Evolutionary conservation across 1,284 basidiomycete species (phyloP).

Genomic region (Ceratorhiza oryzae-sativae): DNA sequence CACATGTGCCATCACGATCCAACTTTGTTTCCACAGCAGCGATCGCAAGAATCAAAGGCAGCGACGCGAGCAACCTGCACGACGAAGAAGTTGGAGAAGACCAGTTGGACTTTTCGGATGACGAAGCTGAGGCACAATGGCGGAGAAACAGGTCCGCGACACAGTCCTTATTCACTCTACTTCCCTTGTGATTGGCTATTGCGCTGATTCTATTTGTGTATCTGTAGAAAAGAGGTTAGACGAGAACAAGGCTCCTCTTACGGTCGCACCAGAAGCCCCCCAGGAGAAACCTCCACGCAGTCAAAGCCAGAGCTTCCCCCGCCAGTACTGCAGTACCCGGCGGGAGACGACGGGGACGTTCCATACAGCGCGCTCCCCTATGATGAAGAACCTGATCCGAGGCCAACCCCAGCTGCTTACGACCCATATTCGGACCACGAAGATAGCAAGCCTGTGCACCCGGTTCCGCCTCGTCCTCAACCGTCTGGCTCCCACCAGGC

Average conservation of each 20-base stretch:
- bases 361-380: conserved; percentile 26
- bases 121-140: conserved; percentile 77
- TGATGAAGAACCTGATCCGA: conserved; percentile 23
- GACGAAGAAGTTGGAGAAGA: conserved; percentile 88
- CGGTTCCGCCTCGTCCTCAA: conserved; percentile 2
- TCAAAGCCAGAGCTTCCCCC: conserved; percentile 5
- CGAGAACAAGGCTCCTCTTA: conserved; percentile 18
- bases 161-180: neutral
- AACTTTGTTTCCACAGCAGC: conserved; percentile 78
- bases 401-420: conserved; percentile 40
- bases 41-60: conserved; percentile 73
- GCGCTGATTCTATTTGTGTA: neutral
- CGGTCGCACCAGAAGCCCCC: neutral
- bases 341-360: conserved; percentile 32
- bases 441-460: conserved; percentile 1
- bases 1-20: conserved; percentile 78
- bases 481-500: conserved; percentile 15
- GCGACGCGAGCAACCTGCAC: conserved; percentile 90
- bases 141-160: conserved; percentile 38
- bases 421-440: conserved; percentile 35
- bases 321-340: conserved; percentile 4
- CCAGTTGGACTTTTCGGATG: conserved; percentile 89
- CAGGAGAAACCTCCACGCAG: conserved; percentile 20
- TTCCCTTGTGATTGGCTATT: neutral
- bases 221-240: conserved; percentile 22